Evolutionary conservation across 306 rosid species (phyloP).

Genomic region (Lablab purpureus): DNA sequence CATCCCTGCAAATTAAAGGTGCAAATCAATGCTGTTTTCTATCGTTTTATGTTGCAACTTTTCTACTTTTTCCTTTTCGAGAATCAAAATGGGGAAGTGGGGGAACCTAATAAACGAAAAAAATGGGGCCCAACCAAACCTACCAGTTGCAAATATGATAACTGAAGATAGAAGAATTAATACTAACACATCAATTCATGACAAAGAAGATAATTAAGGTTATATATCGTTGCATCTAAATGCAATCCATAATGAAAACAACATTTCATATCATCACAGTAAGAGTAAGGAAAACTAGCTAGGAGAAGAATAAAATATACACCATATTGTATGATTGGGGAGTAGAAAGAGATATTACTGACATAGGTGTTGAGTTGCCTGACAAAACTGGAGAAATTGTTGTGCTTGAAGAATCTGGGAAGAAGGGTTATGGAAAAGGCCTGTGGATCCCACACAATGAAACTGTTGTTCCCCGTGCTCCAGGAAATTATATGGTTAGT

Average conservation of each 20-base stretch:
- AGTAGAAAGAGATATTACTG: conserved; percentile 41
- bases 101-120: conserved; percentile 26
- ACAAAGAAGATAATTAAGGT: conserved; percentile 30
- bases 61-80: conserved; percentile 29
- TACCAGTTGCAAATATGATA: neutral
- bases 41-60: neutral
- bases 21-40: neutral
- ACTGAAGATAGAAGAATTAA: conserved; percentile 12
- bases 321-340: neutral
- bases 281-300: neutral
- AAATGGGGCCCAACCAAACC: conserved; percentile 40
- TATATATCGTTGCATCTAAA: neutral
- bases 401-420: conserved; percentile 91
- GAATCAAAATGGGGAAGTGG: conserved; percentile 29
- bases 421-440: conserved; percentile 69
- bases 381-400: conserved; percentile 93
- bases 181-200: conserved; percentile 39
- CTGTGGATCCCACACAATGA: conserved; percentile 87
- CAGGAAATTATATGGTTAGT: conserved; percentile 80
- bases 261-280: neutral
- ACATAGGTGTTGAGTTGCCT: conserved; percentile 97
- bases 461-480: conserved; percentile 82
- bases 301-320: neutral
- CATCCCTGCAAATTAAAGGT: neutral
- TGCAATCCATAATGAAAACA: conserved; percentile 14